Base-by-base conservation (phyloP, 352 stramenopile species). In the Phytophthora fragariaefolia region DNA sequence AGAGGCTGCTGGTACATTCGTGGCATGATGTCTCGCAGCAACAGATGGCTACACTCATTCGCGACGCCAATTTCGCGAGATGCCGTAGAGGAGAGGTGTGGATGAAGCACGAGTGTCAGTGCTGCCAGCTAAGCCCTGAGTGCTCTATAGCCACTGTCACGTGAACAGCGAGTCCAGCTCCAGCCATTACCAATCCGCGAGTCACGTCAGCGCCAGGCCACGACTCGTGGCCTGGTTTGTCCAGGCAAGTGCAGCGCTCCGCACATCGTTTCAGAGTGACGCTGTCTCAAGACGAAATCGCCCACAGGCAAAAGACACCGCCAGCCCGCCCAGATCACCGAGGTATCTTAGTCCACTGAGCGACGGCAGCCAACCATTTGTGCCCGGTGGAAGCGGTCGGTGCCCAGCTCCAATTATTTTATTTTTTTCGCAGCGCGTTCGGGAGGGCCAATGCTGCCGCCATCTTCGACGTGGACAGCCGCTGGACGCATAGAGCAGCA, bases 171-270 rank as follows among this genome's bases (percentile, higher is more conserved):
- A 51, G 28, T 38, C 24, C 13, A 47, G 49, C 34, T 30, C 6
- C 48, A 66, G 58, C 58, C 58, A 66, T 66, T 66, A 66, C 58
- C 58, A 59, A 66, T 27, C 57, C 20, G 36, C 36, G 49, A 43
- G 9, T n/a, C 32, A 58, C 15, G 40, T 12, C 40, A 47, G 40
- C n/a, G n/a, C 40, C 40, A 47, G 40, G 34, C 34, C 34, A 17
- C 34, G 34, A 42, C n/a, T n/a, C n/a, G n/a, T n/a, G n/a, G n/a
- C n/a, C n/a, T n/a, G n/a, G n/a, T n/a, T n/a, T n/a, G n/a, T n/a
- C n/a, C n/a, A n/a, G n/a, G n/a, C n/a, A n/a, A n/a, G n/a, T n/a
- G n/a, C n/a, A n/a, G n/a, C n/a, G n/a, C n/a, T n/a, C n/a, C n/a
- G n/a, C n/a, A n/a, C n/a, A n/a, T n/a, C n/a, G 12, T 6, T 18